phyloP scores from a whole-genome alignment of 805 yeast species.

The Wickerhamomyces bisporus region DNA sequence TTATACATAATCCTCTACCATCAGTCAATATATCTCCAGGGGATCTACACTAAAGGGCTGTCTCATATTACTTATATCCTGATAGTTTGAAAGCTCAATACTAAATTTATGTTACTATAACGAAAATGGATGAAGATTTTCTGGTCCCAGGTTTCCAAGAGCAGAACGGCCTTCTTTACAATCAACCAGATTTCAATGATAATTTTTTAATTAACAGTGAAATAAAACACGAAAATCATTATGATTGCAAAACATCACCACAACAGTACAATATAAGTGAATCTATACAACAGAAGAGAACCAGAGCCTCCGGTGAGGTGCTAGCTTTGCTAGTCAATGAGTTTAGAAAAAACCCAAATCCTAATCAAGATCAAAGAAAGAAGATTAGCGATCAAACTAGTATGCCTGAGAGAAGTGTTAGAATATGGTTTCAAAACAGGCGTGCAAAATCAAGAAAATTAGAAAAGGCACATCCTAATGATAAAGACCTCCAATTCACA shows the following conservation, averaged over 20 bases:
- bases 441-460: conserved; percentile 72
- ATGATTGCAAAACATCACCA: background rate
- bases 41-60: too few species aligned
- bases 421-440: conserved; percentile 91
- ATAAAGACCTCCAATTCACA: conserved; percentile 14
- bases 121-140: background rate
- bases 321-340: conserved; percentile 62
- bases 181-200: conserved; percentile 13
- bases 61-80: too few species aligned
- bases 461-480: conserved; percentile 39
- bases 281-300: conserved; percentile 39
- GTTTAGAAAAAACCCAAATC: conserved; percentile 69
- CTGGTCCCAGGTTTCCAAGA: conserved; percentile 4
- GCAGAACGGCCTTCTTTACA: conserved; percentile 6
- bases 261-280: conserved; percentile 12
- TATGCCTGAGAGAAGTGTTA: conserved; percentile 82
- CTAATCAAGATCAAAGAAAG: conserved; percentile 65
- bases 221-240: background rate
- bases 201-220: conserved; percentile 3
- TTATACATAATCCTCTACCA: too few species aligned
- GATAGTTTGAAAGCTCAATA: too few species aligned
- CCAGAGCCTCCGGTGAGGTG: conserved; percentile 78
- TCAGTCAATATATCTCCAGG: too few species aligned
- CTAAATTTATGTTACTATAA: background rate
- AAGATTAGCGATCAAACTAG: conserved; percentile 66